phyloP scores from a whole-genome alignment of 2,329 filamentous ascomycete species.

The Akanthomyces muscarius region DNA sequence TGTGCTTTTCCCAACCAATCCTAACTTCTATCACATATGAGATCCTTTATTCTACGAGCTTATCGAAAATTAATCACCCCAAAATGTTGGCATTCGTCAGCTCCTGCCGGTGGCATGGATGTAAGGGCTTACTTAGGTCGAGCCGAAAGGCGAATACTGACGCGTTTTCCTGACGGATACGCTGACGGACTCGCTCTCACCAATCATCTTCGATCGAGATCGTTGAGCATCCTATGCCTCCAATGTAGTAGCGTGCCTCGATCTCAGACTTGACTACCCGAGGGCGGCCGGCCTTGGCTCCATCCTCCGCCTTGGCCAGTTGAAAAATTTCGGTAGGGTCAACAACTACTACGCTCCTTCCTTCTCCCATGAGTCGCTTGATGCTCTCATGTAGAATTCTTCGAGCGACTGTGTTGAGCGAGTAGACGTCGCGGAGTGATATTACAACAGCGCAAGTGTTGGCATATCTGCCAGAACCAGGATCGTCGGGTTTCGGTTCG shows the following conservation, averaged over 20 bases:
- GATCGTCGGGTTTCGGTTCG: slow-evolving; percentile 22
- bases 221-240: slow-evolving; percentile 28
- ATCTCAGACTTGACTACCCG: slow-evolving; percentile 25
- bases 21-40: too few relatives aligned
- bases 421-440: slow-evolving; percentile 31
- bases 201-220: slow-evolving; percentile 25
- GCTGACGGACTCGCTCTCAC: slow-evolving; percentile 3
- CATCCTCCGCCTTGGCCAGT: slow-evolving; percentile 18
- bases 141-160: too few relatives aligned
- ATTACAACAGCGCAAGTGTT: slow-evolving; percentile 31
- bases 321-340: slow-evolving; percentile 27
- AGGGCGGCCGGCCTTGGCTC: slow-evolving; percentile 15
- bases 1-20: too few relatives aligned
- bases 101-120: too few relatives aligned
- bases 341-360: slow-evolving; percentile 28
- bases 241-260: slow-evolving; percentile 28
- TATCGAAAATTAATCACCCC: too few relatives aligned
- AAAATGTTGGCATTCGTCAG: too few relatives aligned
- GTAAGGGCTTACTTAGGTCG: too few relatives aligned
- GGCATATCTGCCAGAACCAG: slow-evolving; percentile 24
- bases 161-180: too few relatives aligned
- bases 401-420: slow-evolving; percentile 28
- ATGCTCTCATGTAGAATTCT: slow-evolving; percentile 29
- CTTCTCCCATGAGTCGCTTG: slow-evolving; percentile 23
- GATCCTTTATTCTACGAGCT: too few relatives aligned